phyloP scores from a whole-genome alignment of 1,284 basidiomycete species.

The Cryptococcus neoformans region DNA sequence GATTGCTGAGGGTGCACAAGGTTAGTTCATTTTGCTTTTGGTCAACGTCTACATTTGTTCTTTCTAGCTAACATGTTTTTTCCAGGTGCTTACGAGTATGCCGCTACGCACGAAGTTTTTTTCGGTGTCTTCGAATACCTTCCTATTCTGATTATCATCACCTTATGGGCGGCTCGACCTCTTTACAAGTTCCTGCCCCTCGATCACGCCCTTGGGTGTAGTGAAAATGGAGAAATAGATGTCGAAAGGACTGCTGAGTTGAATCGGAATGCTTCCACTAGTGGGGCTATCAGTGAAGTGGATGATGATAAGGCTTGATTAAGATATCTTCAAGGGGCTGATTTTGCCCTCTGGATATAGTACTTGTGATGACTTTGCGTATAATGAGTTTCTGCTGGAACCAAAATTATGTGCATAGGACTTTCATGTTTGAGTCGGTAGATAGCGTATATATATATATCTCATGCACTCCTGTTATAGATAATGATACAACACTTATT shows the following conservation, averaged over 20 bases:
- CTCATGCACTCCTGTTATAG: too few species aligned
- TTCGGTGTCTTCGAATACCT: slow-evolving; percentile 31
- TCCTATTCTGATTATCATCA: slow-evolving; percentile 27
- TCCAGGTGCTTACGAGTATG: slow-evolving; percentile 25
- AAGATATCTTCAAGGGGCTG: background rate
- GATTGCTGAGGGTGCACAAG: slow-evolving; percentile 30
- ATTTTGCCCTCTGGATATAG: too few species aligned
- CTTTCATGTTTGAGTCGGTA: too few species aligned
- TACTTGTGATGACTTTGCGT: too few species aligned
- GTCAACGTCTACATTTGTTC: background rate
- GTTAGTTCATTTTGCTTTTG: slow-evolving; percentile 9
- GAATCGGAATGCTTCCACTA: background rate
- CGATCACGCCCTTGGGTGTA: background rate
- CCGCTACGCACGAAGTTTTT: slow-evolving; percentile 23
- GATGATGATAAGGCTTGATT: background rate
- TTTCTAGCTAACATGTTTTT: background rate
- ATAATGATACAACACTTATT: too few species aligned
- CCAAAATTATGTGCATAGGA: too few species aligned
- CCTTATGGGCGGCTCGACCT: slow-evolving; percentile 27
- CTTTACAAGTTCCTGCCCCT: slow-evolving; percentile 30
- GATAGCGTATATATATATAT: too few species aligned
- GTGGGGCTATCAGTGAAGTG: background rate
- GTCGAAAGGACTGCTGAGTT: background rate
- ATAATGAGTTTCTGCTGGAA: too few species aligned
- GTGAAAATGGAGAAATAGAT: background rate